These are phyloP conservation scores for Entonaema liquescens DNA, from an alignment of 495 filamentous ascomycete species.

Conservation along the genomic window DNA sequence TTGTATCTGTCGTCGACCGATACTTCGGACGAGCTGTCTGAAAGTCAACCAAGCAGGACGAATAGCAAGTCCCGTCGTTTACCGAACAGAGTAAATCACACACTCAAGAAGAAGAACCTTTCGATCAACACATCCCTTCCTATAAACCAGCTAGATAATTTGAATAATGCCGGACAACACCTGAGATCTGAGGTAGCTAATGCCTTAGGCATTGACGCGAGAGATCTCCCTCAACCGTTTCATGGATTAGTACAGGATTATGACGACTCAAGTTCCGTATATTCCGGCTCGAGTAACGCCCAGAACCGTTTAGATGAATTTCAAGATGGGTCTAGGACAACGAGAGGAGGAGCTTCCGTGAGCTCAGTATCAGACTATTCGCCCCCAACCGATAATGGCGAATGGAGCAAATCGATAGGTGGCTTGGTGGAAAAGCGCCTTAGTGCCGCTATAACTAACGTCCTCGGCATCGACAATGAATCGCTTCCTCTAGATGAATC, in stretches of 20 bases:
- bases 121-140: conserved; percentile 19
- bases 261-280: conserved; percentile 11
- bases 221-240: conserved; percentile 35
- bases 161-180: neutral
- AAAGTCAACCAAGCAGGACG: neutral
- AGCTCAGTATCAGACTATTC: conserved; percentile 31
- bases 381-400: conserved; percentile 4
- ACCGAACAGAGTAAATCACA: neutral
- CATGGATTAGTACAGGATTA: conserved; percentile 8
- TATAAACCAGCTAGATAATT: neutral
- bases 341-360: neutral
- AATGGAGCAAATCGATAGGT: conserved; percentile 26
- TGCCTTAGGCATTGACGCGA: conserved; percentile 39
- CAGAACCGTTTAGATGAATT: neutral
- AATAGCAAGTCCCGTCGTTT: neutral
- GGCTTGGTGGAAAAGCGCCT: conserved; percentile 47
- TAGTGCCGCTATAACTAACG: conserved; percentile 43
- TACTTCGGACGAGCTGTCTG: neutral
- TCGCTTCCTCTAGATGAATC: conserved; percentile 45
- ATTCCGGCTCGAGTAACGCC: conserved; percentile 22
- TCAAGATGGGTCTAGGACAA: neutral
- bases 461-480: conserved; percentile 44
- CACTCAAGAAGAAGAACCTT: conserved; percentile 5
- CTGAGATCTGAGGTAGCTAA: conserved; percentile 41
- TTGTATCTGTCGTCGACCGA: conserved; percentile 26